A percentile compares a stretch with the other conserved stretches of the same genome.
Conservation (phyloP, 2,329 filamentous ascomycete species). For the Nannizziopsis arthrosporioides region DNA sequence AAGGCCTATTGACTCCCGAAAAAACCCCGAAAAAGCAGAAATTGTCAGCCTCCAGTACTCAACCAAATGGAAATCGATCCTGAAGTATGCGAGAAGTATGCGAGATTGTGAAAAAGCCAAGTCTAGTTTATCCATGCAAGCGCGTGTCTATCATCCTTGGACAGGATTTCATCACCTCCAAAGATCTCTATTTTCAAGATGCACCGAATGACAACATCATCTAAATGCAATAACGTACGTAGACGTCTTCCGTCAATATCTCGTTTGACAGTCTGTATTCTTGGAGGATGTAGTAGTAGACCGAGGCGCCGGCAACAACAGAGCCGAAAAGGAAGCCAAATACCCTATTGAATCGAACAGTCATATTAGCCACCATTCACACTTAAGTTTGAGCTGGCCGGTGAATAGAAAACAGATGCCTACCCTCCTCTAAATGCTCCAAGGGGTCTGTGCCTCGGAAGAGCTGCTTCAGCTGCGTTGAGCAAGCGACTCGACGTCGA, state of each 20-base stretch:
- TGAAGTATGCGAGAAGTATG: background rate
- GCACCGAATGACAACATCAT: background rate
- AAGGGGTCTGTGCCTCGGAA: slow-evolving; percentile 53
- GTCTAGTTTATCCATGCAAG: slow-evolving; percentile 6
- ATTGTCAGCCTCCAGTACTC: slow-evolving; percentile 8
- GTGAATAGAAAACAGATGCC: slow-evolving; percentile 25
- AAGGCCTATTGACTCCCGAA: slow-evolving; percentile 49
- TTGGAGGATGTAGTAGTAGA: slow-evolving; percentile 86
- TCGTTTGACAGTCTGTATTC: slow-evolving; percentile 93
- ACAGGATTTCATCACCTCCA: background rate
- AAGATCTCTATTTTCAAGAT: background rate
- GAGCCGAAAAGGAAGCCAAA: slow-evolving; percentile 86
- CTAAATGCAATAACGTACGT: slow-evolving; percentile 51
- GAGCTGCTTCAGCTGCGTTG: slow-evolving; percentile 30
- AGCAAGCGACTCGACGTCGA: slow-evolving; percentile 28
- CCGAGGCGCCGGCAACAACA: slow-evolving; percentile 62
- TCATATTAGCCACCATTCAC: slow-evolving; percentile 4
- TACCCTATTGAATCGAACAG: slow-evolving; percentile 44
- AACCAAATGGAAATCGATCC: background rate
- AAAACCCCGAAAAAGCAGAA: slow-evolving; percentile 1
- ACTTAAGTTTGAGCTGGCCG: background rate
- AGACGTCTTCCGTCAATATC: slow-evolving; percentile 87
- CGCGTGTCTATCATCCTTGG: background rate
- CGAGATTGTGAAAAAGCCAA: background rate
- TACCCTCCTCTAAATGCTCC: slow-evolving; percentile 63